A percentile compares a stretch with the other conserved stretches of the same genome.
Conservation (phyloP, 2,329 filamentous ascomycete species). For the Aspergillus calidoustus region DNA sequence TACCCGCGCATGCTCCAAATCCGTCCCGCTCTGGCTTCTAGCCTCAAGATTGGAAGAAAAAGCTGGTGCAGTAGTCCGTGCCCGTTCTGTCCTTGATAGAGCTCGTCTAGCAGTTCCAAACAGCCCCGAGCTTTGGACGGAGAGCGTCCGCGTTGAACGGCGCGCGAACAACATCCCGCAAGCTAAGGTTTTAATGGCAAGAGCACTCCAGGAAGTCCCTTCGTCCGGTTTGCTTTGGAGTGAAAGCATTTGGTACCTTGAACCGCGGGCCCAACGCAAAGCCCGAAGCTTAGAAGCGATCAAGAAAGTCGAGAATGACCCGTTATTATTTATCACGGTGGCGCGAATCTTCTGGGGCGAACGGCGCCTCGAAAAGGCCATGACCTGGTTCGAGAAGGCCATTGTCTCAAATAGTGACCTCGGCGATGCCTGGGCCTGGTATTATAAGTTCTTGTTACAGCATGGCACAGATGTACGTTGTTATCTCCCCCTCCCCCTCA, state of each 20-base stretch:
- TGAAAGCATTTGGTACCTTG: constrained; percentile 94
- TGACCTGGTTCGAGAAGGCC: constrained; percentile 97
- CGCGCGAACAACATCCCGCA: constrained; percentile 81
- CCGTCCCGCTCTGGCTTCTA: constrained; percentile 86
- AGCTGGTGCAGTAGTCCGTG: constrained; percentile 82
- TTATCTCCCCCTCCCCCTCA: neutral
- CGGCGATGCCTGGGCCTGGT: constrained; percentile 98
- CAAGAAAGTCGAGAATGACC: constrained; percentile 93
- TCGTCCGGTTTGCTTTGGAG: constrained; percentile 87
- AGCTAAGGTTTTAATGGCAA: constrained; percentile 90
- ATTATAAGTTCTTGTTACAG: constrained; percentile 88
- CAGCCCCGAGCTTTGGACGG: constrained; percentile 82
- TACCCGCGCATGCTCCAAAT: constrained; percentile 82
- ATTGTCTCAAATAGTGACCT: constrained; percentile 82
- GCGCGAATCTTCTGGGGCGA: constrained; percentile 97
- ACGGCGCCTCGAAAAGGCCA: constrained; percentile 87
- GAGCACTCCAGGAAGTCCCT: constrained; percentile 88
- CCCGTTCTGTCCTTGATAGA: constrained; percentile 89
- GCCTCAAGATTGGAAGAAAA: constrained; percentile 87
- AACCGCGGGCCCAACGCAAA: constrained; percentile 88
- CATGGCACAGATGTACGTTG: constrained; percentile 76
- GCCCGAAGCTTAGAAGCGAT: constrained; percentile 90
- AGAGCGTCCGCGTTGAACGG: constrained; percentile 91
- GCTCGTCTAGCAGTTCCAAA: constrained; percentile 87
- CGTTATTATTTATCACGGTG: constrained; percentile 85